These are phyloP conservation scores for Aspergillus floridensis DNA, from an alignment of 2,329 filamentous ascomycete genomes.

Conservation along the genomic window DNA sequence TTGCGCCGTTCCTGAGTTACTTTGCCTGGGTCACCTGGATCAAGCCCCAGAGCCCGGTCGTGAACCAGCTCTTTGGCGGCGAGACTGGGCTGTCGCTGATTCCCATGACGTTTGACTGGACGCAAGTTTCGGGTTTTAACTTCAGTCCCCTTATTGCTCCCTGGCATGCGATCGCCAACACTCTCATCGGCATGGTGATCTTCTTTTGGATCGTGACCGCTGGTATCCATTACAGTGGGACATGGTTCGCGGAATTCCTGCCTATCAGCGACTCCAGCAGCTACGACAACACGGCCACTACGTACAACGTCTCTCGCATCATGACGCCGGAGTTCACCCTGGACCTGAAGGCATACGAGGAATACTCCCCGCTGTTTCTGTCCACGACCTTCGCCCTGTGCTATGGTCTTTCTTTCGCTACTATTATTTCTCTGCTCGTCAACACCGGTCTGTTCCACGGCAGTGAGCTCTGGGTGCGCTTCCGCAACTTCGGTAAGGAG, in stretches of 20 bases:
- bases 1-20: constrained; percentile 67
- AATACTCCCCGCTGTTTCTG: constrained; percentile 61
- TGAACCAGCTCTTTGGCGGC: constrained; percentile 73
- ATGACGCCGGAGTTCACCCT: constrained; percentile 62
- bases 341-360: constrained; percentile 61
- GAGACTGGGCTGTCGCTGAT: constrained; percentile 65
- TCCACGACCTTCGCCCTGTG: constrained; percentile 69
- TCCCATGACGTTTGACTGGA: constrained; percentile 76
- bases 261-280: constrained; percentile 68
- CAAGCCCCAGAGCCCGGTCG: constrained; percentile 62
- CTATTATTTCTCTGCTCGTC: constrained; percentile 66
- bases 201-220: constrained; percentile 63
- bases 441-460: constrained; percentile 67
- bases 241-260: constrained; percentile 63
- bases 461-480: constrained; percentile 63
- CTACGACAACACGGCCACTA: constrained; percentile 66
- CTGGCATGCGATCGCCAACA: constrained; percentile 73
- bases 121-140: constrained; percentile 66
- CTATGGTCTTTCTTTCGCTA: constrained; percentile 71
- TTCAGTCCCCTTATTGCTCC: constrained; percentile 68
- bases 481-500: constrained; percentile 56
- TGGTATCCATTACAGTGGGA: constrained; percentile 62
- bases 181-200: constrained; percentile 62
- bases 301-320: constrained; percentile 65
- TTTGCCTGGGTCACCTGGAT: constrained; percentile 73